Percentiles rank a stretch among this genome's conserved stretches.
phyloP scores from a whole-genome alignment of 1,139 yeast genomes.

The Candida pseudocylindracea region DNA sequence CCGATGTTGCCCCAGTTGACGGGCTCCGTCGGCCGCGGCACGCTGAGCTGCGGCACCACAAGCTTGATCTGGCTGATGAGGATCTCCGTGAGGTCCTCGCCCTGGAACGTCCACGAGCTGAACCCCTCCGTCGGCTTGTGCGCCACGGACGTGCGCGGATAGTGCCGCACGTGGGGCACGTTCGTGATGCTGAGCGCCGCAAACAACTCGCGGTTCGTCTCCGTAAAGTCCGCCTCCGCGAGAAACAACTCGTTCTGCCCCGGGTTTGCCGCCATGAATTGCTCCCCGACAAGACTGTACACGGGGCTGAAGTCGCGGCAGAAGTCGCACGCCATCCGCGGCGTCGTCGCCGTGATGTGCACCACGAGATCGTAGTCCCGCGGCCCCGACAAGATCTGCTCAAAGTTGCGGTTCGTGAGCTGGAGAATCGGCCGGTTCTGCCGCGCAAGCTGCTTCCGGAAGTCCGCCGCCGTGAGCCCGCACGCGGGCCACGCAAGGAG shows the following conservation, averaged over 20 bases:
- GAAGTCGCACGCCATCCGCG: slow-evolving; percentile 54
- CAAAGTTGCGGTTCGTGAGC: slow-evolving; percentile 39
- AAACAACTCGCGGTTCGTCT: slow-evolving; percentile 31
- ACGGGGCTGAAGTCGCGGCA: slow-evolving; percentile 58
- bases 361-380: slow-evolving; percentile 48
- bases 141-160: slow-evolving; percentile 9
- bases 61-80: slow-evolving; percentile 13
- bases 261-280: slow-evolving; percentile 28
- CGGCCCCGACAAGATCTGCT: slow-evolving; percentile 35
- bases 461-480: too few species aligned
- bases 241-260: slow-evolving; percentile 28
- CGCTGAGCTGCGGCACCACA: slow-evolving; percentile 20
- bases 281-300: slow-evolving; percentile 28
- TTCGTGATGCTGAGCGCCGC: slow-evolving; percentile 64
- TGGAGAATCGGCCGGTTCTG: too few species aligned
- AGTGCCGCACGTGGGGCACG: slow-evolving; percentile 30
- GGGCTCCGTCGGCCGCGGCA: slow-evolving; percentile 29
- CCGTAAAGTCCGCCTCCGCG: slow-evolving; percentile 50
- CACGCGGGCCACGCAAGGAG: too few species aligned
- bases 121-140: slow-evolving; percentile 8
- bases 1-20: slow-evolving; percentile 21
- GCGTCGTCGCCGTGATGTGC: slow-evolving; percentile 50
- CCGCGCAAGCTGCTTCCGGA: too few species aligned
- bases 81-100: slow-evolving; percentile 24
- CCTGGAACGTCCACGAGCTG: slow-evolving; percentile 26